A percentile compares a stretch with the other conserved stretches of the same genome.
Evolutionary conservation across 805 yeast genomes (phyloP).

Genomic region (Ogataea ramenticola): DNA sequence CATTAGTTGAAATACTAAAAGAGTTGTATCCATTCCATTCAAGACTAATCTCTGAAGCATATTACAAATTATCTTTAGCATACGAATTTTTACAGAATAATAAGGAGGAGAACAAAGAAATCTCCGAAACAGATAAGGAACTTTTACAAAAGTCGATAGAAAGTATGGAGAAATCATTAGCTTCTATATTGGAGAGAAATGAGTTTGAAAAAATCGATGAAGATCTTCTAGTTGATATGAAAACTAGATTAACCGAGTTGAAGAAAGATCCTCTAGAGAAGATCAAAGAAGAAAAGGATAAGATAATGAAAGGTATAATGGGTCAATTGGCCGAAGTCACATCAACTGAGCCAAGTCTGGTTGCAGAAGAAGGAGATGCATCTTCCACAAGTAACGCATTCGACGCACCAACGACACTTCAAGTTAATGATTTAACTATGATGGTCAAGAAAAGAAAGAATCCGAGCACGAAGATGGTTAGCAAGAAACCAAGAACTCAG

Average conservation of each 20-base stretch:
- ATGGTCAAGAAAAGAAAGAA: constrained; percentile 47
- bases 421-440: constrained; percentile 54
- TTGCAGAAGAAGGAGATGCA: neutral
- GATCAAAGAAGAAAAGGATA: constrained; percentile 41
- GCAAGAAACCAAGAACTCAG: constrained; percentile 37
- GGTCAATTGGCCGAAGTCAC: constrained; percentile 34
- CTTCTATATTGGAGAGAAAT: constrained; percentile 35
- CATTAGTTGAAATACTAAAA: constrained; percentile 47
- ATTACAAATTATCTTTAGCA: constrained; percentile 75
- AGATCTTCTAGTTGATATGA: constrained; percentile 47
- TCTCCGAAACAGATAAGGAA: constrained; percentile 38
- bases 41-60: constrained; percentile 65
- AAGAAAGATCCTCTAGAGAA: constrained; percentile 43
- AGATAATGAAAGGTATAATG: constrained; percentile 48
- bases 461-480: constrained; percentile 10
- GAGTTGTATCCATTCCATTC: constrained; percentile 45
- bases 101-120: constrained; percentile 21
- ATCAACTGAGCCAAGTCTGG: neutral
- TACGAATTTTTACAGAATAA: constrained; percentile 62
- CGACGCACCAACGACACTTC: neutral
- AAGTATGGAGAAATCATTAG: constrained; percentile 32
- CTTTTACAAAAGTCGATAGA: constrained; percentile 47
- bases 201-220: constrained; percentile 32
- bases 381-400: constrained; percentile 2
- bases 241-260: constrained; percentile 49